These are phyloP conservation scores for Chlamydomonas asymmetrica DNA, from an alignment of 139 green algal genomes.

Conservation along the genomic window DNA sequence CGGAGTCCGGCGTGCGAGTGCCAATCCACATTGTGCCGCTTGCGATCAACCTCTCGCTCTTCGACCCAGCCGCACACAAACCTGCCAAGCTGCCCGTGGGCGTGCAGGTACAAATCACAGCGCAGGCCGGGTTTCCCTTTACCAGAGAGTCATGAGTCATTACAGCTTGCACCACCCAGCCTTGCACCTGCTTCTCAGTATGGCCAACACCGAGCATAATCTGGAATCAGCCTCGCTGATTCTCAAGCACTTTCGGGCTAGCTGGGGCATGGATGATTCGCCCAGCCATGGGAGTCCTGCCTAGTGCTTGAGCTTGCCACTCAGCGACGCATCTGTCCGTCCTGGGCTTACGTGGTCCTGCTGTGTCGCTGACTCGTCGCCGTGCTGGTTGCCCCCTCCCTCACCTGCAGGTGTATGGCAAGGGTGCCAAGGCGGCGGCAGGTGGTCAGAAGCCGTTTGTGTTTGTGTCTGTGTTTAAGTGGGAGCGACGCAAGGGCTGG, in stretches of 20 bases:
- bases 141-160: too few species aligned
- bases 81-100: slow-evolving; percentile 4
- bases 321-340: not conserved
- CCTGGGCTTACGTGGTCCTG: not conserved
- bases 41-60: not conserved
- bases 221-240: too few species aligned
- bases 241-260: too few species aligned
- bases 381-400: not conserved
- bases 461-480: slow-evolving; percentile 77
- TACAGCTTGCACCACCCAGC: too few species aligned
- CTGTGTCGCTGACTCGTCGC: not conserved
- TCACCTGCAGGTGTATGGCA: not conserved
- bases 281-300: not conserved
- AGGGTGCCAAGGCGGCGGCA: not conserved
- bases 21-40: slow-evolving; percentile 6
- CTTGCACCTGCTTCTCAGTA: too few species aligned
- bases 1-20: not conserved
- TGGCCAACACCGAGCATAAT: too few species aligned
- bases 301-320: not conserved
- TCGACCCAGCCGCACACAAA: not conserved
- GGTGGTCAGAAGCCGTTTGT: slow-evolving; percentile 29
- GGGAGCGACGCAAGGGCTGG: slow-evolving; percentile 62
- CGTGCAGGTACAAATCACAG: not conserved
- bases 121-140: too few species aligned
- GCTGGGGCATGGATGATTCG: too few species aligned